These are phyloP conservation scores for Solanum pinnatisectum DNA, from an alignment of 257 asterid species.

Conservation along the genomic window DNA sequence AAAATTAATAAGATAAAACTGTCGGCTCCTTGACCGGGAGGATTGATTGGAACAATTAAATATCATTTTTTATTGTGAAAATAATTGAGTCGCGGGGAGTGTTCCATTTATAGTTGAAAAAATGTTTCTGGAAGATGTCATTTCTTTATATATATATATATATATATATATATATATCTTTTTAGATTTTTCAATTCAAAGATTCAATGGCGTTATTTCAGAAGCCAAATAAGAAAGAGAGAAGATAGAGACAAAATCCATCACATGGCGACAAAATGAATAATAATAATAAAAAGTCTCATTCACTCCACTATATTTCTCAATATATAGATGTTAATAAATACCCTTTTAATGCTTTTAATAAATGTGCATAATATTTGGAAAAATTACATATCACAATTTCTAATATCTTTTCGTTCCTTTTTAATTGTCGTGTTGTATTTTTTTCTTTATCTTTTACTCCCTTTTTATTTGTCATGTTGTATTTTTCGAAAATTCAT, in stretches of 20 bases:
- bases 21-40: not conserved
- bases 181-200: not conserved
- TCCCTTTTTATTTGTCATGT: too few relatives aligned
- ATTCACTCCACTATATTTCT: not conserved
- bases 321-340: not conserved
- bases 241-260: not conserved
- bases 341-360: not conserved
- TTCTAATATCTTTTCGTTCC: too few relatives aligned
- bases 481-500: too few relatives aligned
- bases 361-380: not conserved
- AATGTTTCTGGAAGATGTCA: not conserved
- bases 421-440: too few relatives aligned
- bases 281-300: not conserved
- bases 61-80: not conserved
- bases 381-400: not conserved
- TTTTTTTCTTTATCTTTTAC: too few relatives aligned
- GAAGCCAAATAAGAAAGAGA: not conserved
- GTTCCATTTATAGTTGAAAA: not conserved
- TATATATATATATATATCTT: not conserved
- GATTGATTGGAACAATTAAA: not conserved
- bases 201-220: not conserved
- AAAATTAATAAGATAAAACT: too few relatives aligned
- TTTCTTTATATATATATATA: not conserved
- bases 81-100: not conserved
- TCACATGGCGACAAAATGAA: not conserved